Percentiles rank a stretch among this genome's conserved stretches.
phyloP scores from a whole-genome alignment of 176 grass and related monocot genomes.

The Rhynchospora breviuscula region DNA sequence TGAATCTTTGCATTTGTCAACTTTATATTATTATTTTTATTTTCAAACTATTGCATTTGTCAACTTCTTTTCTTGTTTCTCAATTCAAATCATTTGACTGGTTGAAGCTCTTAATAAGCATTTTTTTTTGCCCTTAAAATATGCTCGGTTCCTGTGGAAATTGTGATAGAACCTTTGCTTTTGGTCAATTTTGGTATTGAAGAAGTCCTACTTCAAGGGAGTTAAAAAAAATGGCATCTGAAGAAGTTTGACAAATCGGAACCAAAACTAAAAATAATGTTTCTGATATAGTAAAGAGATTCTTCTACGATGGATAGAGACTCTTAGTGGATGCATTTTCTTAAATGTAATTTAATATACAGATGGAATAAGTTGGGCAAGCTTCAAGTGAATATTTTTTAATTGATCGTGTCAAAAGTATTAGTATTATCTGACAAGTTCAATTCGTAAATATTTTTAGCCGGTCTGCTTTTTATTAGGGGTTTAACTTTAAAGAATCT shows the following conservation, averaged over 20 bases:
- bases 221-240: background rate
- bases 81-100: background rate
- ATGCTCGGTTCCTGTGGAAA: background rate
- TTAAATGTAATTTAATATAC: background rate
- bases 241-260: background rate
- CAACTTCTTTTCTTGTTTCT: background rate
- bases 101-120: background rate
- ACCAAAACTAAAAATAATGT: too few species aligned
- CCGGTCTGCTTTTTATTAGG: too few species aligned
- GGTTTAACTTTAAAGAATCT: too few species aligned
- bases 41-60: background rate
- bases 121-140: background rate
- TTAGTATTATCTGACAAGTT: background rate
- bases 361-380: background rate
- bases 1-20: background rate
- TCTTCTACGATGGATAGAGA: background rate
- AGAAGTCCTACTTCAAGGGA: background rate
- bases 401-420: background rate
- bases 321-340: background rate
- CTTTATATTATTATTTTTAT: too few species aligned
- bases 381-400: background rate
- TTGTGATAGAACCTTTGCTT: background rate
- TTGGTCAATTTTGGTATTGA: background rate
- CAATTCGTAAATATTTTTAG: background rate
- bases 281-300: background rate